Base-by-base conservation (phyloP, 345 rosid species). In the Populus tremula region DNA sequence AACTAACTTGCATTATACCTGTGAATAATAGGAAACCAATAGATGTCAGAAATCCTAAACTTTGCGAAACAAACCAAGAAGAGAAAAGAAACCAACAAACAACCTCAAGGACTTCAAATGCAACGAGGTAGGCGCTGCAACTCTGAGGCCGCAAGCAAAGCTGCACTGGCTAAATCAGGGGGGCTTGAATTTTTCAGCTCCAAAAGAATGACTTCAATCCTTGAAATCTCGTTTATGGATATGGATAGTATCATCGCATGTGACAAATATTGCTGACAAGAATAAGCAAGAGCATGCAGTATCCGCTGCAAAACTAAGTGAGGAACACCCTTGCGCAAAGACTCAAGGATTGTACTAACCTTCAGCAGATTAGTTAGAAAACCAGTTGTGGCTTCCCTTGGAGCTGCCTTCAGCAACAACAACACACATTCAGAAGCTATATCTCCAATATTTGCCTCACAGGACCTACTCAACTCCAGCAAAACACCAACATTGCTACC, bases 161-260 rank as follows among this genome's bases (percentile, higher is more conserved):
- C 96, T 31, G 92, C 88, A 74, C 70, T 82, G 43, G 87, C 88
- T 78, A 96, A 84, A 82, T 85, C 90, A 72, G 87, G 70, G 2
- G 64, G 31, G 70, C 80, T 78, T 16, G 96, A 91, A 82, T 72
- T 87, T 78, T 90, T 92, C 36, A 93, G 84, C 85, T 92, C 94
- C 73, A 88, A 81, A 73, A 90, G 85, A 1, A 87, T 78, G 75
- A 82, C 84, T 76, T 89, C 91, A 65, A 96, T 84, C 86, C 89
- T 88, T 36, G 90, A 82, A 41, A 96, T 72, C 73, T 92, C 98
- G 0, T 84, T 69, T 59, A 79, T 80, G 10, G 97, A 90, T 75
- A 96, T 88, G 0, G 98, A 90, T 65, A 96, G 71, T 77, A 92
- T 93, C 97, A 93, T 92, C 67, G 93, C 92, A n/a, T 96, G 96